Evolutionary conservation across 768 basidiomycete genomes (phyloP).

Genomic region (Mycena maculata): DNA sequence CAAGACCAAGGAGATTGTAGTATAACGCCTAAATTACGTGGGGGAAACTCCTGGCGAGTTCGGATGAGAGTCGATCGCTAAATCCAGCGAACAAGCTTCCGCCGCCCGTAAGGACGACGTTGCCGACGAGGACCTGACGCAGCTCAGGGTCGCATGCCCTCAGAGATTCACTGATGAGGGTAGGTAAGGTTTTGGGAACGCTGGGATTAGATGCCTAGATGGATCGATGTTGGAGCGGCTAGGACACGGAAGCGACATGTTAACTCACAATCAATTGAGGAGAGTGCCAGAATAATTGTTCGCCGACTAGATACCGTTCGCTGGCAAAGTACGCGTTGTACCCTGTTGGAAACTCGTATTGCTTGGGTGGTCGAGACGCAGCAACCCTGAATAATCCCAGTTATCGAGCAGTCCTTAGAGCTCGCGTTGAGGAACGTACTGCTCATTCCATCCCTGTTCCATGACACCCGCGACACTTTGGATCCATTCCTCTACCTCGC

Average conservation of each 20-base stretch:
- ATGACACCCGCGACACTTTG: slow-evolving; percentile 89
- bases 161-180: slow-evolving; percentile 82
- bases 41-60: slow-evolving; percentile 79
- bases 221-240: slow-evolving; percentile 15
- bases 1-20: slow-evolving; percentile 31
- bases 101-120: slow-evolving; percentile 96
- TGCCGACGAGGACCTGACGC: slow-evolving; percentile 88
- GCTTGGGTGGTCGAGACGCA: slow-evolving; percentile 64
- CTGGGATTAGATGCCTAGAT: slow-evolving; percentile 66
- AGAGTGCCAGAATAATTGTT: slow-evolving; percentile 88
- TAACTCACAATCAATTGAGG: slow-evolving; percentile 61
- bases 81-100: slow-evolving; percentile 90
- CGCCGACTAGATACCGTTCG: slow-evolving; percentile 87
- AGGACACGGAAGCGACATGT: not conserved
- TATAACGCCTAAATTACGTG: slow-evolving; percentile 66
- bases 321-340: slow-evolving; percentile 85
- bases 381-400: slow-evolving; percentile 61
- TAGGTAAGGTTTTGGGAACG: slow-evolving; percentile 79
- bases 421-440: slow-evolving; percentile 59
- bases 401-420: not conserved
- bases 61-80: slow-evolving; percentile 81
- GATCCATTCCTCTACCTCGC: slow-evolving; percentile 94
- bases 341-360: slow-evolving; percentile 97
- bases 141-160: slow-evolving; percentile 92
- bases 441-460: slow-evolving; percentile 90